These are phyloP conservation scores for Teunomyces panamensis DNA, from an alignment of 805 yeast species.

Conservation along the genomic window DNA sequence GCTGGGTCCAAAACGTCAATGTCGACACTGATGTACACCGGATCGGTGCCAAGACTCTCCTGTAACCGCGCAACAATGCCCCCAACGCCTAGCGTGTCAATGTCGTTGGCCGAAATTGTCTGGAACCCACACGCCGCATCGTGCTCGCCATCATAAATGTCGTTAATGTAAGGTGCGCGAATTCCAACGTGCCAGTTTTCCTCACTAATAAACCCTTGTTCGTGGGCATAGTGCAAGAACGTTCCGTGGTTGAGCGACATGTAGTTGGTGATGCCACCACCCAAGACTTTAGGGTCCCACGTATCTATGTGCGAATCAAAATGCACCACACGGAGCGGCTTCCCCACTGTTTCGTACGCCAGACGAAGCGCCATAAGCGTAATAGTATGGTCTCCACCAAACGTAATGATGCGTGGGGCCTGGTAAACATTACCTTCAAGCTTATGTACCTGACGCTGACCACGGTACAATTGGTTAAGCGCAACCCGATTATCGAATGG, in stretches of 20 bases:
- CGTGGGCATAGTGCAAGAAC: slow-evolving; percentile 66
- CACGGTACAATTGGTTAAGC: slow-evolving; percentile 59
- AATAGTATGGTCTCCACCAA: slow-evolving; percentile 64
- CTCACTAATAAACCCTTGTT: slow-evolving; percentile 55
- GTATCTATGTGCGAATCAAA: slow-evolving; percentile 72
- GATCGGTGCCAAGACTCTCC: slow-evolving; percentile 32
- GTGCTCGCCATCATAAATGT: slow-evolving; percentile 34
- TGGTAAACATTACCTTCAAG: slow-evolving; percentile 18
- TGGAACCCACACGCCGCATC: slow-evolving; percentile 52
- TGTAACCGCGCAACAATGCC: slow-evolving; percentile 38
- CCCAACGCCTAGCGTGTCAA: slow-evolving; percentile 38
- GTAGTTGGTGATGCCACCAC: slow-evolving; percentile 61
- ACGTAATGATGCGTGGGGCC: slow-evolving; percentile 44
- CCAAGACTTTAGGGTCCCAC: slow-evolving; percentile 61
- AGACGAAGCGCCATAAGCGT: slow-evolving; percentile 50
- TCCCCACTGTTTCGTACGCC: slow-evolving; percentile 47
- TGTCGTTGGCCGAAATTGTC: slow-evolving; percentile 44
- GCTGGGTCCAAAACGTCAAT: slow-evolving; percentile 73
- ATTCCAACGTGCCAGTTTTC: slow-evolving; percentile 60
- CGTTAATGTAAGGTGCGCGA: slow-evolving; percentile 57
- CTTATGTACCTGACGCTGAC: slow-evolving; percentile 46
- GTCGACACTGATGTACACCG: slow-evolving; percentile 47
- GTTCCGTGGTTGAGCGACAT: slow-evolving; percentile 67
- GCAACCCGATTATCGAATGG: slow-evolving; percentile 68
- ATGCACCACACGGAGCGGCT: slow-evolving; percentile 50